A percentile compares a stretch with the other conserved stretches of the same genome.
Evolutionary conservation across 108 stramenopile genomes (phyloP).

Genomic region (Nitzschia sp.): DNA sequence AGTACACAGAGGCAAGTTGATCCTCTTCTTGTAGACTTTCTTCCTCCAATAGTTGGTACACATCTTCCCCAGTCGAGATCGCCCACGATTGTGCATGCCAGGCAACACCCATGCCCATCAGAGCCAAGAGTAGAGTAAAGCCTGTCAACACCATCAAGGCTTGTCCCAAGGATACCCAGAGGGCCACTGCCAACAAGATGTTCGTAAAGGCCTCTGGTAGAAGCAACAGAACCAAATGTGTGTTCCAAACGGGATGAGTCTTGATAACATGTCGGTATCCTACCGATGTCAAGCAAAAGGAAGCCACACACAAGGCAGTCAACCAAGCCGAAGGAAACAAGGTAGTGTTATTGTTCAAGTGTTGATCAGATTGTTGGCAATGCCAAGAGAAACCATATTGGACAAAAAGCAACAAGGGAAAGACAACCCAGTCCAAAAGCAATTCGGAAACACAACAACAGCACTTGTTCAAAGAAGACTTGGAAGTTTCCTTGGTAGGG

Average conservation of each 20-base stretch:
- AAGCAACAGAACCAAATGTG: constrained; percentile 11
- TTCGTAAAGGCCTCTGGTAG: constrained; percentile 28
- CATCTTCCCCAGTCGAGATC: too few relatives aligned
- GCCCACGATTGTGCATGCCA: too few relatives aligned
- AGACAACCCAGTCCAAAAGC: constrained; percentile 30
- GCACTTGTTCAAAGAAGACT: too few relatives aligned
- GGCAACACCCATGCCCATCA: background rate
- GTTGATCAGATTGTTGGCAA: background rate
- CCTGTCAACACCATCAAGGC: constrained; percentile 6
- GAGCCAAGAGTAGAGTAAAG: constrained; percentile 1
- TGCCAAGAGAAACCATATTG: constrained; percentile 30
- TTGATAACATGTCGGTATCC: constrained; percentile 25
- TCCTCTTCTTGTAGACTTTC: too few relatives aligned
- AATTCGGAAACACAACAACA: too few relatives aligned
- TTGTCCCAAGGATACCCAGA: constrained; percentile 1
- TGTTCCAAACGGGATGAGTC: background rate
- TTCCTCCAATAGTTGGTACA: too few relatives aligned
- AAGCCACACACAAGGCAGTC: background rate
- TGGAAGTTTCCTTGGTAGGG: too few relatives aligned
- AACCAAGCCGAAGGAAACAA: too few relatives aligned
- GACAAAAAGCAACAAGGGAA: constrained; percentile 24
- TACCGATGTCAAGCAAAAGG: constrained; percentile 20
- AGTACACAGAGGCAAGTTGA: too few relatives aligned
- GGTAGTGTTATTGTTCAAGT: too few relatives aligned
- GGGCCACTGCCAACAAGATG: constrained; percentile 19